These are phyloP conservation scores for Anthracocystis setariae DNA, from an alignment of 1,284 basidiomycete species.

Conservation along the genomic window DNA sequence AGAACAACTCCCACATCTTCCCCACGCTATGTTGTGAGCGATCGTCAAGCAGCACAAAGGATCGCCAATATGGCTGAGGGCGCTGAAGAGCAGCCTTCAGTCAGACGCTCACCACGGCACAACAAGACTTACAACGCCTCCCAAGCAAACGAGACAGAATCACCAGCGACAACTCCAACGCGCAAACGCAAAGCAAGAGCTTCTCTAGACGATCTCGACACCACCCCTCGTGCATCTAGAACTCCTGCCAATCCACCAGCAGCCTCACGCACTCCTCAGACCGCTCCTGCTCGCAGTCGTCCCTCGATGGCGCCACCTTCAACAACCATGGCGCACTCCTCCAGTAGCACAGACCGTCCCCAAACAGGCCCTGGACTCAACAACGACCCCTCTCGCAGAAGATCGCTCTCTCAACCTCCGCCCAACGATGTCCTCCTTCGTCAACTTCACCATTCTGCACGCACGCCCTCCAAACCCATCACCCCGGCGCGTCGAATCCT, in stretches of 20 bases:
- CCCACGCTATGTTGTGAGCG: conserved; percentile 27
- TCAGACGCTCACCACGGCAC: conserved; percentile 30
- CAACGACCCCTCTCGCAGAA: conserved; percentile 18
- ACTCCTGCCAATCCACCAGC: conserved; percentile 10
- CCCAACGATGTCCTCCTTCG: conserved; percentile 45
- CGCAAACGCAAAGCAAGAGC: conserved; percentile 27
- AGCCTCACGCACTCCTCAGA: conserved; percentile 24
- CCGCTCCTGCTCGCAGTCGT: conserved; percentile 19
- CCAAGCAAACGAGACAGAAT: neutral
- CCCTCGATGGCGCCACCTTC: conserved; percentile 12
- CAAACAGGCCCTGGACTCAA: neutral
- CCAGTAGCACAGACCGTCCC: neutral
- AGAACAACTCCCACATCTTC: conserved; percentile 15
- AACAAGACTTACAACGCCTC: conserved; percentile 8
- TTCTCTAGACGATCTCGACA: conserved; percentile 15
- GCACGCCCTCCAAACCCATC: conserved; percentile 25
- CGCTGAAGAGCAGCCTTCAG: conserved; percentile 1
- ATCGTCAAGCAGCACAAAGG: conserved; percentile 23
- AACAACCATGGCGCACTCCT: conserved; percentile 3
- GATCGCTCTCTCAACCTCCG: conserved; percentile 48
- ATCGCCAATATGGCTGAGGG: conserved; percentile 30
- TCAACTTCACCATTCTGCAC: conserved; percentile 27
- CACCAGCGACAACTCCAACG: conserved; percentile 18
- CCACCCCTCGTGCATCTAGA: conserved; percentile 17
- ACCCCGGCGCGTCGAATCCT: conserved; percentile 38